Evolutionary conservation across 2,329 filamentous ascomycete genomes (phyloP).

Genomic region (Phyllosticta capitalensis): DNA sequence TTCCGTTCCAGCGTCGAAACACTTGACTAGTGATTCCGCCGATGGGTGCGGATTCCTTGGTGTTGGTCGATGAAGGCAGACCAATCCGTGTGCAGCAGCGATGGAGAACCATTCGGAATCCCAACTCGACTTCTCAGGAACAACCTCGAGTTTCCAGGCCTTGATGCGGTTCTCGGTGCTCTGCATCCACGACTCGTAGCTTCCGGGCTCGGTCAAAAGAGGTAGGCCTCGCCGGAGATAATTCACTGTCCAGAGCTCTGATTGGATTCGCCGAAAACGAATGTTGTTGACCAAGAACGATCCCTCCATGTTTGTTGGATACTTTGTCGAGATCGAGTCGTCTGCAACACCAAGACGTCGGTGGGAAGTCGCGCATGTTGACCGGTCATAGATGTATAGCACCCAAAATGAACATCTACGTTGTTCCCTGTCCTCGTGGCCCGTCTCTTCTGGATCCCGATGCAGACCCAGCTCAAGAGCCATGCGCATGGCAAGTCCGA

Average conservation of each 20-base stretch:
- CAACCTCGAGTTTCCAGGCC: background rate
- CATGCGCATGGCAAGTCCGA: constrained; percentile 7
- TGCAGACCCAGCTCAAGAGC: constrained; percentile 8
- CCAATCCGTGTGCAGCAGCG: constrained; percentile 5
- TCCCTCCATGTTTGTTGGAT: constrained; percentile 2
- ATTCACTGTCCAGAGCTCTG: constrained; percentile 10
- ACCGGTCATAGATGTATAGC: constrained; percentile 8
- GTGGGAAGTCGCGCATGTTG: constrained; percentile 9
- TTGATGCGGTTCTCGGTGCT: constrained; percentile 6
- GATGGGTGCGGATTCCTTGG: constrained; percentile 2
- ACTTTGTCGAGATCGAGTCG: constrained; percentile 11
- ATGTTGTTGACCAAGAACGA: constrained; percentile 10
- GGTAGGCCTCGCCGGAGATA: constrained; percentile 5
- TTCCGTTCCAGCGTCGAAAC: constrained; percentile 5
- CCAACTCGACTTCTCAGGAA: background rate
- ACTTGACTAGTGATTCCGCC: constrained; percentile 2
- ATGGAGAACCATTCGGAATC: constrained; percentile 3
- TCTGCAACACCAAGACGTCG: constrained; percentile 7
- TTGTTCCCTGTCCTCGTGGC: background rate
- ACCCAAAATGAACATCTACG: constrained; percentile 7
- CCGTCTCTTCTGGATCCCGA: constrained; percentile 7
- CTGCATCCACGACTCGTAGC: constrained; percentile 4
- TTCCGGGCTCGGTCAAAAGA: background rate
- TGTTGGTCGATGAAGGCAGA: constrained; percentile 6
- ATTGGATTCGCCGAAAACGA: constrained; percentile 6